Evolutionary conservation across 176 grass and related monocot genomes (phyloP).

Genomic region (Triticum dicoccoides): DNA sequence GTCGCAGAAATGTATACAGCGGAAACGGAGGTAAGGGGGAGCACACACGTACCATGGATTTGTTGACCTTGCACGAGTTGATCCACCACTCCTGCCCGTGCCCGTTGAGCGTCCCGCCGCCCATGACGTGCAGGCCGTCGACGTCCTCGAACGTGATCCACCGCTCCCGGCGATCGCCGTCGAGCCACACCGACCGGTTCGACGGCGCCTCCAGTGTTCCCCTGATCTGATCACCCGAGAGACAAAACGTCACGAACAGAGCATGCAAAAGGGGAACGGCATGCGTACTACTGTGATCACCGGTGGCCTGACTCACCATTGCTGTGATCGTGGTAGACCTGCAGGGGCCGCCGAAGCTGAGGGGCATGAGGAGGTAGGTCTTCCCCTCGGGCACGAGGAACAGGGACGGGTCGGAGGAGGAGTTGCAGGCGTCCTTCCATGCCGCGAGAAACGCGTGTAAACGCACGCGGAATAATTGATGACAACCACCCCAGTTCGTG

Average conservation of each 20-base stretch:
- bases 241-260: not conserved
- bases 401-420: slow-evolving; percentile 20
- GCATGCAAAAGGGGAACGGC: not conserved
- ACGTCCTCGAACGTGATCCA: slow-evolving; percentile 66
- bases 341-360: slow-evolving; percentile 67
- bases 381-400: slow-evolving; percentile 37
- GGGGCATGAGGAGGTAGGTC: slow-evolving; percentile 58
- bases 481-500: too few relatives aligned
- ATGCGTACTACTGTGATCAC: too few relatives aligned
- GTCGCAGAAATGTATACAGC: not conserved
- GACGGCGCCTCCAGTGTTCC: slow-evolving; percentile 67
- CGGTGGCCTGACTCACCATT: slow-evolving; percentile 36
- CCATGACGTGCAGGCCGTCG: slow-evolving; percentile 40
- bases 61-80: slow-evolving; percentile 63
- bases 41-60: slow-evolving; percentile 35
- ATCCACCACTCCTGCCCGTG: slow-evolving; percentile 75
- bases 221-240: slow-evolving; percentile 37
- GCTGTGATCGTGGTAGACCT: slow-evolving; percentile 40
- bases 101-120: slow-evolving; percentile 62
- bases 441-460: slow-evolving; percentile 61
- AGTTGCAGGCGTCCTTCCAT: slow-evolving; percentile 67
- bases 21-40: too few relatives aligned
- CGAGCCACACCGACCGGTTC: slow-evolving; percentile 46
- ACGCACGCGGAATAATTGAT: too few relatives aligned
- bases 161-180: not conserved